Evolutionary conservation across 2,329 filamentous ascomycete genomes (phyloP).

Genomic region (Clarireedia sp.): DNA sequence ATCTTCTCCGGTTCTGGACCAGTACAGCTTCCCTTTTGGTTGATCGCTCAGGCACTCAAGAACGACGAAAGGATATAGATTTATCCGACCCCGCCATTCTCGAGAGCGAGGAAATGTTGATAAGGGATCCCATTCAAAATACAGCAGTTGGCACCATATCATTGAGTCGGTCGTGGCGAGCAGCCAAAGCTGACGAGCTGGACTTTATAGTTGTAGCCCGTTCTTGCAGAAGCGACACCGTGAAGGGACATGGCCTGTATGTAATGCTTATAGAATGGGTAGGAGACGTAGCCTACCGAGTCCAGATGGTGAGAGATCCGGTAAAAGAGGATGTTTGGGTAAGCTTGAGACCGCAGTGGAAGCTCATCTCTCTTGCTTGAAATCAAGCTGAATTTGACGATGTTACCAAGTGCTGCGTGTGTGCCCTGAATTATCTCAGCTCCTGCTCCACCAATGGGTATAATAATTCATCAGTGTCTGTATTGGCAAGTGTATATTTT

Average conservation of each 20-base stretch:
- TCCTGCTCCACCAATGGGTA: too few relatives aligned
- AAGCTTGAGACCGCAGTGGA: not conserved
- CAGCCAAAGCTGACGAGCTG: not conserved
- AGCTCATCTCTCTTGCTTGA: conserved; percentile 1
- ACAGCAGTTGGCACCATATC: not conserved
- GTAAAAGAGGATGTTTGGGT: not conserved
- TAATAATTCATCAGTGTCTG: too few relatives aligned
- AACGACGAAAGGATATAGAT: not conserved
- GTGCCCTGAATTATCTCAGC: too few relatives aligned
- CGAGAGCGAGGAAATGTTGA: not conserved
- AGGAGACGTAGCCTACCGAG: not conserved
- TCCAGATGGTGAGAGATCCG: not conserved
- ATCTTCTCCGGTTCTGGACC: not conserved
- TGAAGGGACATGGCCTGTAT: not conserved
- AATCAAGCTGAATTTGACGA: too few relatives aligned
- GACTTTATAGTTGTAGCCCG: not conserved
- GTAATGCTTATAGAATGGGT: conserved; percentile 2
- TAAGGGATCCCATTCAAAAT: not conserved
- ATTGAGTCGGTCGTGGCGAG: not conserved
- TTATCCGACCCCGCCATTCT: not conserved
- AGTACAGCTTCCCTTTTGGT: not conserved
- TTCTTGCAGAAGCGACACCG: not conserved
- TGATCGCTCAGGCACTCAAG: not conserved
- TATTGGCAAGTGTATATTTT: too few relatives aligned
- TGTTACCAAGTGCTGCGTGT: too few relatives aligned